Evolutionary conservation across 345 rosid genomes (phyloP), one percentile per base, ranked within the genome.

Genomic region (Eucalyptus regnans): DNA sequence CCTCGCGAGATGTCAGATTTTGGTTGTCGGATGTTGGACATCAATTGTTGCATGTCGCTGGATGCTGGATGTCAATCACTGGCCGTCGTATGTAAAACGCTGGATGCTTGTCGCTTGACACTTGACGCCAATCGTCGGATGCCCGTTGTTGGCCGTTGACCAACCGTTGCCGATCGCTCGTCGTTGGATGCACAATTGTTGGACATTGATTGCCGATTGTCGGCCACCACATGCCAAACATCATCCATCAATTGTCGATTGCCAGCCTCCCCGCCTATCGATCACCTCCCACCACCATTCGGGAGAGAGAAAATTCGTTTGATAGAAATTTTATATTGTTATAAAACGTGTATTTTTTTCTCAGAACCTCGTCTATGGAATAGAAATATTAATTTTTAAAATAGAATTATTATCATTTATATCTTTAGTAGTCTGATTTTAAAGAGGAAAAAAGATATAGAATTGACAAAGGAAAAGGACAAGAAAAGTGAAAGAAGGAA

Each of bases 101-200:
- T 49, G 1, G 50, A 49, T 0, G 13, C 50, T 49, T 4, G 50
- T 48, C 49, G 52, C 52, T 50, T 50, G 18, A 50, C 16, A 18
- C 52, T 50, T 50, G 18, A 50, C 16, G 7, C 16, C 7, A 50
- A 50, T 50, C 3, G 3, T 50, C 1, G 18, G 7, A 50, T 15
- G 52, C 52, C 0, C 1, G 1, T 50, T 50, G 54, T 51, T 51
- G 54, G 54, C 20, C 15, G 4, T 0, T 16, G 20, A 17, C 54
- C 54, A 51, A 51, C 20, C 3, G 1, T 51, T 51, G 54, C 20
- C 0, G 1, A 0, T 50, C 54, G 15, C 17, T 1, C 1, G 8
- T 51, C 2, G 1, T 3, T 1, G 1, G 8, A 51, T 51, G 54
- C 54, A 16, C 8, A 8, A 1, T 6, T 0, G 3, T 51, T 1